Conservation (phyloP, 768 basidiomycete species). For the Leucosporidium yakuticum region DNA sequence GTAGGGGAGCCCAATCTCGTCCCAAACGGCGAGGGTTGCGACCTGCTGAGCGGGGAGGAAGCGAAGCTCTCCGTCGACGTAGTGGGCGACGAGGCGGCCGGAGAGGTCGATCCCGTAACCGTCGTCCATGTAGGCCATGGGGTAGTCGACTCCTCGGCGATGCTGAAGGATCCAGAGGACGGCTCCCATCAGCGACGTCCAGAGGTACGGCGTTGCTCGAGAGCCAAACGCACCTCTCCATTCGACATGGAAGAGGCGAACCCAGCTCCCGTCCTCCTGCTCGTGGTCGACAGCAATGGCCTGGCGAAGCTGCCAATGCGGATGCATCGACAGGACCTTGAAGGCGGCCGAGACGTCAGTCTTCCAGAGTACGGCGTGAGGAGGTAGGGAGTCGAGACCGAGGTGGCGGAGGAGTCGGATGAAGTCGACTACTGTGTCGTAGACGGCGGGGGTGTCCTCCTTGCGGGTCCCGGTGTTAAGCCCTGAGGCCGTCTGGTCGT, state of each 20-base stretch:
- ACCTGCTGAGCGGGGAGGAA: not conserved
- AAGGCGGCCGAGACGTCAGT: conserved; percentile 1
- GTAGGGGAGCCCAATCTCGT: not conserved
- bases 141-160: not conserved
- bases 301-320: not conserved
- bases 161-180: not conserved
- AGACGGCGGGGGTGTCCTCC: not conserved
- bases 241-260: not conserved
- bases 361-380: not conserved
- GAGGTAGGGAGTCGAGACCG: not conserved
- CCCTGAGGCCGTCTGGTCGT: not conserved
- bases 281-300: not conserved
- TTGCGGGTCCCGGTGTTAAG: not conserved
- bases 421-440: not conserved
- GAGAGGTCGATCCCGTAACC: not conserved
- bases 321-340: conserved; percentile 1
- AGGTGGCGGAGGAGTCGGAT: not conserved
- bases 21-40: not conserved
- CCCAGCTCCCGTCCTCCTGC: not conserved
- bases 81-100: not conserved
- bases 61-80: not conserved
- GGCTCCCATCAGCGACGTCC: not conserved
- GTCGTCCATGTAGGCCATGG: not conserved
- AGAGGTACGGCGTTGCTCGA: not conserved
- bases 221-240: not conserved